These are phyloP conservation scores for Erodium texanum DNA, from an alignment of 441 rosid genomes.

Conservation along the genomic window DNA sequence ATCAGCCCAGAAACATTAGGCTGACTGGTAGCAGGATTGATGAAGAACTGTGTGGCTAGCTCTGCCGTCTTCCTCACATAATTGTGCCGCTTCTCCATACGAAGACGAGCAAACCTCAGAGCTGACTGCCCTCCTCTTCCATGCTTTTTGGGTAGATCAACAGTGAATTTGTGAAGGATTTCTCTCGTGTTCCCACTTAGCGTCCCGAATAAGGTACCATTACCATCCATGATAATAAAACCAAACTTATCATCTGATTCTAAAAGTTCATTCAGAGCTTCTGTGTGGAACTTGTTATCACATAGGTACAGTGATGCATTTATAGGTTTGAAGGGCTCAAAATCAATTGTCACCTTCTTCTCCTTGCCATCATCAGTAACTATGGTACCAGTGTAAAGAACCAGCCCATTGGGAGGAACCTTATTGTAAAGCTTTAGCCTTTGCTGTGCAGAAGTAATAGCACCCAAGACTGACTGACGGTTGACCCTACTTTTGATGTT, in stretches of 20 bases:
- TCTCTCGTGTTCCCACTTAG: constrained; percentile 11
- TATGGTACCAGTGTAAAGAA: constrained; percentile 14
- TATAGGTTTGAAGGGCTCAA: constrained; percentile 20
- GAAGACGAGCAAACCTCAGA: constrained; percentile 14
- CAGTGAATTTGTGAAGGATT: constrained; percentile 16
- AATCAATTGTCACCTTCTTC: constrained; percentile 18
- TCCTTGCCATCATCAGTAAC: constrained; percentile 17
- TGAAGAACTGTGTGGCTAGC: constrained; percentile 12
- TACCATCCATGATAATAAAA: constrained; percentile 17
- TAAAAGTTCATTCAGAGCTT: constrained; percentile 17
- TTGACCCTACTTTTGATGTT: constrained; percentile 21
- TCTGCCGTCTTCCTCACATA: constrained; percentile 17
- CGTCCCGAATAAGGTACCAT: constrained; percentile 17
- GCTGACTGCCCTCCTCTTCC: constrained; percentile 22
- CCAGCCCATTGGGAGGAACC: constrained; percentile 19
- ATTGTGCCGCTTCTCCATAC: constrained; percentile 18
- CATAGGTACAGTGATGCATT: constrained; percentile 16
- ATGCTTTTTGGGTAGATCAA: constrained; percentile 19
- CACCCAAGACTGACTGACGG: constrained; percentile 13
- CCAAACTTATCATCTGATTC: constrained; percentile 16
- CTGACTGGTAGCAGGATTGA: constrained; percentile 13
- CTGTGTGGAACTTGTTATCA: constrained; percentile 21
- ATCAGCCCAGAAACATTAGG: constrained; percentile 15
- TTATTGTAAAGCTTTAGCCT: constrained; percentile 20
- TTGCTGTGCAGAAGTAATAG: constrained; percentile 11